Evolutionary conservation across 208 protist species (phyloP).

Genomic region (Trichomonas vaginalis): DNA sequence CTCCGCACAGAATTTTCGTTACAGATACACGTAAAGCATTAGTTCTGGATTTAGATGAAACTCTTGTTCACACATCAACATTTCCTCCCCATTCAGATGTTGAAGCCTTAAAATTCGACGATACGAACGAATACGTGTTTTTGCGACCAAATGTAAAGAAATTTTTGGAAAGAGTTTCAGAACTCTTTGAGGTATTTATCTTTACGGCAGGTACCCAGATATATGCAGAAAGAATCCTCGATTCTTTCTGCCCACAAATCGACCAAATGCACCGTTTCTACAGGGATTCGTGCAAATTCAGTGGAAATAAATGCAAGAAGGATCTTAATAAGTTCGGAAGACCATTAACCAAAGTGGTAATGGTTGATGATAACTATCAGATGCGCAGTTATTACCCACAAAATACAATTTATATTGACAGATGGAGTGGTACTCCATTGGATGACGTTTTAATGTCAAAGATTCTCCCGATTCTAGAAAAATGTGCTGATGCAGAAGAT

Average conservation of each 20-base stretch:
- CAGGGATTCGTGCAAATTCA: neutral
- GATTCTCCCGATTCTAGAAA: neutral
- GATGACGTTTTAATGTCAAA: neutral
- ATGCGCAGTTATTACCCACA: neutral
- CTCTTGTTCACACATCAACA: slow-evolving; percentile 30
- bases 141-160: slow-evolving; percentile 27
- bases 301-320: neutral
- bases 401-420: neutral
- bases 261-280: neutral
- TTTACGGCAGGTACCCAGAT: slow-evolving; percentile 22
- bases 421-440: neutral
- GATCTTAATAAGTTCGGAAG: neutral
- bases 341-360: neutral
- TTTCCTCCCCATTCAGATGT: neutral
- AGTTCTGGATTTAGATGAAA: slow-evolving; percentile 40
- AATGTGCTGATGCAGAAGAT: neutral
- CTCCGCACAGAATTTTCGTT: neutral
- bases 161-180: slow-evolving; percentile 20
- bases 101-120: neutral
- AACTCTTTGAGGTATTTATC: slow-evolving; percentile 33
- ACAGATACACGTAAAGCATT: neutral
- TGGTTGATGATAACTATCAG: neutral
- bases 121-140: neutral
- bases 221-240: neutral
- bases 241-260: neutral